Evolutionary conservation across 1,284 basidiomycete species (phyloP), one percentile per base, ranked within the genome.

Genomic region (Cerioporus squamosus): DNA sequence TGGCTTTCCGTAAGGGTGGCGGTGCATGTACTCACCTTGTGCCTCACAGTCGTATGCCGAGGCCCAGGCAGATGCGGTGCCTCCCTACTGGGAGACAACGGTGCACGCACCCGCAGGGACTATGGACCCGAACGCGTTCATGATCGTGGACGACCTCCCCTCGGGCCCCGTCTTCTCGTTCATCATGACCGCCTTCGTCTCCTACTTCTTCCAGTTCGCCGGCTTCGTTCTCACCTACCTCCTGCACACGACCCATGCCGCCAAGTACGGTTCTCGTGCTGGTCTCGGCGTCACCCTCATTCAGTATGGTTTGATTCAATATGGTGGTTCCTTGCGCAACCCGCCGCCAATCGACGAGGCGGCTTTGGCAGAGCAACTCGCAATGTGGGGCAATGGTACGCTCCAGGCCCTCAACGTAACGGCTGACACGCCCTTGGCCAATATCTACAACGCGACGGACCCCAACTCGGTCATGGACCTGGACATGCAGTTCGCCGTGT

Each of bases 21-120:
- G 51, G 31, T 52, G 51, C 40, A 44, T 26, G 12, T 33, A 18
- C 42, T 52, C 6, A 52, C 38, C n/a, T 22, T 26, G 26, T 44
- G 17, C 22, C 20, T 36, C n/a, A 18, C 68, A 96, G 86, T 89
- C 95, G 0, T 99, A 99, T 72, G 84, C 88, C 42, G 83, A 88
- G 22, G 97, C 97, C 1, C 90, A 96, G 59, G 87, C 90, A 9
- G 97, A 99, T 71, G 85, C 94, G 0, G 95, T 94, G 0, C 97
- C 97, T 0, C 86, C 95, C 0, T 99, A 99, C 75, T 98, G 95
- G 93, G 97, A 99, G 74, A 98, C 94, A 2, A 96, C 95, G 0
- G 87, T 98, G 15, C 91, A 97, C 58, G 87, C 88, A 0, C 88
- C 90, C 0, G 74, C 79, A 4, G 77, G 79, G 26, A 55, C 53